Percentiles rank a stretch among this genome's conserved stretches.
These are phyloP conservation scores for Gonapodya prolifera DNA, from an alignment of 192 early-diverging fungal genomes.

Conservation along the genomic window DNA sequence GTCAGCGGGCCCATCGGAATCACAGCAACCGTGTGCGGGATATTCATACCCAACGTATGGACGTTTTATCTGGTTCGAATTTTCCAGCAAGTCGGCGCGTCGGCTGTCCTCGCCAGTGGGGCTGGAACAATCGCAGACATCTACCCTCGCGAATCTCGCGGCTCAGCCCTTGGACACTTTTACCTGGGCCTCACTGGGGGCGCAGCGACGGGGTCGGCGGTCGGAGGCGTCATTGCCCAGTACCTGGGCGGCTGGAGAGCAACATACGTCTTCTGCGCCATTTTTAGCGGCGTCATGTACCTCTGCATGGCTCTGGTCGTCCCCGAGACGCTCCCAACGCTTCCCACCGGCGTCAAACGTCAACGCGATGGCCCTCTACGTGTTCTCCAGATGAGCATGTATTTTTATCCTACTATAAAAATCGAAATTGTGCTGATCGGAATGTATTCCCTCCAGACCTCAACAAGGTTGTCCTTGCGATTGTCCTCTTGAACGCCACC, in stretches of 20 bases:
- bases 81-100: neutral
- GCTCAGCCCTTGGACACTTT: neutral
- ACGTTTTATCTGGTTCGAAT: neutral
- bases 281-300: neutral
- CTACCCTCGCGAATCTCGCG: constrained; percentile 9
- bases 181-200: constrained; percentile 2
- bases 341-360: neutral
- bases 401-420: too few relatives aligned
- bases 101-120: constrained; percentile 10
- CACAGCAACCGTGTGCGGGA: neutral
- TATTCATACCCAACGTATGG: neutral
- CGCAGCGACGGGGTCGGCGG: neutral
- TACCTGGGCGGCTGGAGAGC: neutral
- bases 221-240: neutral
- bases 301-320: neutral
- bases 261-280: neutral
- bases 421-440: too few relatives aligned
- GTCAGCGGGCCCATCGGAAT: neutral
- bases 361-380: neutral
- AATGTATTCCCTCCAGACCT: neutral
- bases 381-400: neutral
- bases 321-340: neutral
- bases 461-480: neutral
- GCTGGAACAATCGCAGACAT: constrained; percentile 39
- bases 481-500: neutral